Conservation (phyloP, 768 basidiomycete species). For the Tremella mesenterica region DNA sequence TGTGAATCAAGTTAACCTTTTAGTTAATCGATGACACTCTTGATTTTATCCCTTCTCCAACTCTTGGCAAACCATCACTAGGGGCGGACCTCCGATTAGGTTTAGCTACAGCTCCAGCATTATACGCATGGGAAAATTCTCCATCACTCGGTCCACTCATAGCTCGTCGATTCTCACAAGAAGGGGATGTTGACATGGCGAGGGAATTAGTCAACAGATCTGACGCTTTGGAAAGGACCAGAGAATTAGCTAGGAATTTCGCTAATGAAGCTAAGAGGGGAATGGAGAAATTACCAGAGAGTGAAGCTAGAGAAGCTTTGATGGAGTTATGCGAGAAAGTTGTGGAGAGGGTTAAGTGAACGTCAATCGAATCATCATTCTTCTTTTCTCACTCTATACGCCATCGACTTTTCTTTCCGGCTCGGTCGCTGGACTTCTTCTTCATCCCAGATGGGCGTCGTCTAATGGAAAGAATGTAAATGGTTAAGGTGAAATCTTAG, state of each 20-base stretch:
- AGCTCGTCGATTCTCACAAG: slow-evolving; percentile 61
- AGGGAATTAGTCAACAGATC: slow-evolving; percentile 59
- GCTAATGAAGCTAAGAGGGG: slow-evolving; percentile 67
- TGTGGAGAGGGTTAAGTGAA: slow-evolving; percentile 42
- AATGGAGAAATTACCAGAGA: slow-evolving; percentile 64
- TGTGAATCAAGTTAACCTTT: slow-evolving; percentile 1
- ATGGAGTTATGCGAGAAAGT: slow-evolving; percentile 62
- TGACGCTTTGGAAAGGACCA: slow-evolving; percentile 69
- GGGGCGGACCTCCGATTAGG: slow-evolving; percentile 76
- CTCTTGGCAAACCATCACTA: slow-evolving; percentile 77
- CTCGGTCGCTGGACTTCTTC: too few species aligned
- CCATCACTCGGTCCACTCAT: slow-evolving; percentile 65
- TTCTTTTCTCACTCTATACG: too few species aligned
- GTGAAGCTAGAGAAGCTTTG: slow-evolving; percentile 68
- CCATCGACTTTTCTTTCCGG: too few species aligned
- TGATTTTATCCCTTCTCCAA: slow-evolving; percentile 70
- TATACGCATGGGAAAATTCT: slow-evolving; percentile 80
- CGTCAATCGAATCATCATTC: background rate
- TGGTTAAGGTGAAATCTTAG: too few species aligned
- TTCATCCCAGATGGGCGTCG: too few species aligned
- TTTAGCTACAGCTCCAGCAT: slow-evolving; percentile 72
- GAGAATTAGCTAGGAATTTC: slow-evolving; percentile 63
- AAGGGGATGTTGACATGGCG: slow-evolving; percentile 73
- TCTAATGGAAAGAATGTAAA: too few species aligned
- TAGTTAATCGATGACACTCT: slow-evolving; percentile 92